A percentile compares a stretch with the other conserved stretches of the same genome.
Conservation (phyloP, 2,329 filamentous ascomycete genomes). For the Coniochaeta ligniaria region DNA sequence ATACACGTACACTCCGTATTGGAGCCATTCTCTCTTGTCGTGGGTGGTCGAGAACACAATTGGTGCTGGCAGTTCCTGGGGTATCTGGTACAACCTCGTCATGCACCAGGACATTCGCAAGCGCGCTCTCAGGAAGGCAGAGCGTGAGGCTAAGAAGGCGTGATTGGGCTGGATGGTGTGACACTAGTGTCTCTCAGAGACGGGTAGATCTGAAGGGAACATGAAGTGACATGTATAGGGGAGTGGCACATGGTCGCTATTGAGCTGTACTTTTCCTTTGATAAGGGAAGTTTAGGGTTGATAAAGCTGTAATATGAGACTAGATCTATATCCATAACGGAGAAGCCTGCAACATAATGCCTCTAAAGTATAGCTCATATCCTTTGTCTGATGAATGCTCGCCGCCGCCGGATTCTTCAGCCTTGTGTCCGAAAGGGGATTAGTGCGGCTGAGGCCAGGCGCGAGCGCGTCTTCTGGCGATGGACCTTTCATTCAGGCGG, state of each 20-base stretch:
- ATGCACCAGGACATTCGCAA: conserved; percentile 82
- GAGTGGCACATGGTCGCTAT: neutral
- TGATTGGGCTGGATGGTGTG: neutral
- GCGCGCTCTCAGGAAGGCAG: conserved; percentile 76
- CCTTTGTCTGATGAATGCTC: neutral
- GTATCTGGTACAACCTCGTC: conserved; percentile 43
- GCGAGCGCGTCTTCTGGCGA: conserved; percentile 26
- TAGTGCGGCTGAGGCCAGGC: conserved; percentile 19
- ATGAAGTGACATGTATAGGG: neutral
- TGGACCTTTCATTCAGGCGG: conserved; percentile 19
- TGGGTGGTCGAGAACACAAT: conserved; percentile 64
- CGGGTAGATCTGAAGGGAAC: neutral
- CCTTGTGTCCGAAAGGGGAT: conserved; percentile 24
- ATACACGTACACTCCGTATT: conserved; percentile 86
- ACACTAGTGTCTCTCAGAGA: neutral
- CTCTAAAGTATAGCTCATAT: neutral
- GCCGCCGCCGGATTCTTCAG: conserved; percentile 12
- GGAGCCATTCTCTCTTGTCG: conserved; percentile 84
- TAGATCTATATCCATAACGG: neutral
- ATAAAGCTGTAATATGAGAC: neutral
- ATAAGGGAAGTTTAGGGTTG: neutral
- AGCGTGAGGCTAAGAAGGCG: conserved; percentile 68
- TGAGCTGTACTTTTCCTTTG: neutral
- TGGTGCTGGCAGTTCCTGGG: conserved; percentile 39
- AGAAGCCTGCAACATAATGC: too few relatives aligned